Evolutionary conservation across 176 grass and related monocot species (phyloP).

Genomic region (Phyllostachys edulis): DNA sequence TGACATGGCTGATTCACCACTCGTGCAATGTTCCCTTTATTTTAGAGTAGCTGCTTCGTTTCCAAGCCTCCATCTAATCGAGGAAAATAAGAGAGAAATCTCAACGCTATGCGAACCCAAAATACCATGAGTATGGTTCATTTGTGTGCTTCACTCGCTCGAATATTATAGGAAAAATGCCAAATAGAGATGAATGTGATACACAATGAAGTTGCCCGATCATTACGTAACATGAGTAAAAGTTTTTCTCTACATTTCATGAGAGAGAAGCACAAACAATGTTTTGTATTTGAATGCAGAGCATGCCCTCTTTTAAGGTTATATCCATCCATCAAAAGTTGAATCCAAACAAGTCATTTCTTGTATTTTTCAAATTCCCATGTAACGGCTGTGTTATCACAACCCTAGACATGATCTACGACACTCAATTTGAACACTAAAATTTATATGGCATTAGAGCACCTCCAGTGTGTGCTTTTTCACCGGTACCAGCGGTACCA

Average conservation of each 20-base stretch:
- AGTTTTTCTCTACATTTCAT: not conserved
- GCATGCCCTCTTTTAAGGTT: not conserved
- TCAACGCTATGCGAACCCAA: not conserved
- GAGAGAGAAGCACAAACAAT: not conserved
- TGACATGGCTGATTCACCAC: constrained; percentile 46
- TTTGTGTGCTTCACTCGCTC: not conserved
- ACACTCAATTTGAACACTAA: not conserved
- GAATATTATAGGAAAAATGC: not conserved
- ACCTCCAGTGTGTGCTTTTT: no score
- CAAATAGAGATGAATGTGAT: not conserved
- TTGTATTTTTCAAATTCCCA: not conserved
- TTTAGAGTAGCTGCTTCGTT: not conserved
- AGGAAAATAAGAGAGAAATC: not conserved
- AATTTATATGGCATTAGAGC: no score
- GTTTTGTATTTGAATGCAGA: not conserved
- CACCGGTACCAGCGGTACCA: no score
- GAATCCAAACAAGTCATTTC: not conserved
- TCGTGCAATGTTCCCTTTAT: constrained; percentile 42
- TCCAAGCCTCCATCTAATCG: not conserved
- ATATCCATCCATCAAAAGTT: not conserved
- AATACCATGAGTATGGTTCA: not conserved
- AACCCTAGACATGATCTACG: not conserved
- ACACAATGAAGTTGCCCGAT: not conserved
- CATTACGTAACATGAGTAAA: not conserved
- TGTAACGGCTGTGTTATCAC: not conserved